Percentiles rank a stretch among this genome's conserved stretches.
Conservation (phyloP, 1,139 yeast genomes). For the Waltiozyma sp. region DNA sequence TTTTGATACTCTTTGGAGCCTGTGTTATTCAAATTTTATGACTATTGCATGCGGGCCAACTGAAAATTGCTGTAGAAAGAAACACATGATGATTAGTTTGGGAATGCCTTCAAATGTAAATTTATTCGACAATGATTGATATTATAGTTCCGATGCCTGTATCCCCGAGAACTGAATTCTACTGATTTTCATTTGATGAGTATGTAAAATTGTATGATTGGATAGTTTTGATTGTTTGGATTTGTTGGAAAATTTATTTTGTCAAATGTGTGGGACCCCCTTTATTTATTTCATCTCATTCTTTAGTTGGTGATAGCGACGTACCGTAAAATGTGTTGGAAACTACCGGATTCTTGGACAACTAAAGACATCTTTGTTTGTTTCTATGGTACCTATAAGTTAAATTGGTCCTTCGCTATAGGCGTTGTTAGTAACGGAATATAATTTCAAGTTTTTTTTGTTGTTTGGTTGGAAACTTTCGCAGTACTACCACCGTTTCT, state of each 20-base stretch:
- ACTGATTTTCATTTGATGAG: too few relatives aligned
- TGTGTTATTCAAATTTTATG: too few relatives aligned
- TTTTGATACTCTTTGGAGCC: too few relatives aligned
- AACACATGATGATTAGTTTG: too few relatives aligned
- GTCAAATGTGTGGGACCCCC: background rate
- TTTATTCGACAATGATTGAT: too few relatives aligned
- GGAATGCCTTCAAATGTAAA: too few relatives aligned
- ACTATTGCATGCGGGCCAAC: too few relatives aligned
- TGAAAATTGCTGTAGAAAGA: too few relatives aligned
- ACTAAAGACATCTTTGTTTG: conserved; percentile 77
- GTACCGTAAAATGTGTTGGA: conserved; percentile 99
- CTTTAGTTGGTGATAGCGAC: conserved; percentile 25
- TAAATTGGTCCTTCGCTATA: conserved; percentile 15
- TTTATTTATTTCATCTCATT: background rate
- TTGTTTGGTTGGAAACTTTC: background rate
- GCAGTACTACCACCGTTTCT: background rate
- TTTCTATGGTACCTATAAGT: conserved; percentile 4
- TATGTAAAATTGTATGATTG: too few relatives aligned
- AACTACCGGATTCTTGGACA: conserved; percentile 97
- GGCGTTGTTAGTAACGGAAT: conserved; percentile 1
- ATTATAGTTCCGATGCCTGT: too few relatives aligned
- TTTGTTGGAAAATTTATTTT: background rate
- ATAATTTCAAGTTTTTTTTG: conserved; percentile 1
- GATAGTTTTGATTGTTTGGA: background rate
- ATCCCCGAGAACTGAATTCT: too few relatives aligned